Percentiles rank a stretch among this genome's conserved stretches.
phyloP scores from a whole-genome alignment of 148 eudicot species.

The Polygonum aviculare region DNA sequence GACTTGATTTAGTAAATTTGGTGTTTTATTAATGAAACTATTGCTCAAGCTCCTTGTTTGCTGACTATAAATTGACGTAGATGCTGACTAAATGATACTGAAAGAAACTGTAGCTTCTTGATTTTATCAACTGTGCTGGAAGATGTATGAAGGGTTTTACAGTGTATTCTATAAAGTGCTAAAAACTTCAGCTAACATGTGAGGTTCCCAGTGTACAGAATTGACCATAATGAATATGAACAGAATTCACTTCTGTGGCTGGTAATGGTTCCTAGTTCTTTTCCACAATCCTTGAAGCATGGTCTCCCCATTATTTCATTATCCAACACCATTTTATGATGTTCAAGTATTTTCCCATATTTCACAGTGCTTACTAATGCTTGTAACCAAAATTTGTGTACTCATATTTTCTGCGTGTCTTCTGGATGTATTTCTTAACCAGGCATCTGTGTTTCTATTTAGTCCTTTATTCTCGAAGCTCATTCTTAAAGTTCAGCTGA shows the following conservation, averaged over 20 bases:
- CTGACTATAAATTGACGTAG: neutral
- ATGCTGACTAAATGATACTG: neutral
- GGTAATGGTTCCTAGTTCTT: neutral
- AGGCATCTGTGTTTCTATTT: slow-evolving; percentile 29
- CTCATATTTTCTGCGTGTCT: neutral
- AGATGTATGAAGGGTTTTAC: neutral
- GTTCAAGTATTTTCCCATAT: neutral
- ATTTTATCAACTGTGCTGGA: neutral
- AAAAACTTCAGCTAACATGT: neutral
- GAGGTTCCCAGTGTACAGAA: neutral
- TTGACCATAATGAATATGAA: neutral
- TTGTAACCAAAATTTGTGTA: neutral
- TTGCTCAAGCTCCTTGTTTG: neutral
- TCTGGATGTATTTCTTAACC: slow-evolving; percentile 6
- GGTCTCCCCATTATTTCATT: neutral
- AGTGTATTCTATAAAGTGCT: neutral
- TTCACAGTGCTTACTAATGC: slow-evolving; percentile 5
- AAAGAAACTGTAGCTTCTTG: neutral
- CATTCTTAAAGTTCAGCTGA: slow-evolving; percentile 29
- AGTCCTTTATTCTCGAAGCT: slow-evolving; percentile 31
- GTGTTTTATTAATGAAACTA: neutral
- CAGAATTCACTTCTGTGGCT: neutral
- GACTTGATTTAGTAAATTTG: neutral
- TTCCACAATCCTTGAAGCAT: neutral
- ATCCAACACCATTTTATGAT: neutral